Evolutionary conservation across 192 early-diverging fungal species (phyloP).

Genomic region (Podila epigama): DNA sequence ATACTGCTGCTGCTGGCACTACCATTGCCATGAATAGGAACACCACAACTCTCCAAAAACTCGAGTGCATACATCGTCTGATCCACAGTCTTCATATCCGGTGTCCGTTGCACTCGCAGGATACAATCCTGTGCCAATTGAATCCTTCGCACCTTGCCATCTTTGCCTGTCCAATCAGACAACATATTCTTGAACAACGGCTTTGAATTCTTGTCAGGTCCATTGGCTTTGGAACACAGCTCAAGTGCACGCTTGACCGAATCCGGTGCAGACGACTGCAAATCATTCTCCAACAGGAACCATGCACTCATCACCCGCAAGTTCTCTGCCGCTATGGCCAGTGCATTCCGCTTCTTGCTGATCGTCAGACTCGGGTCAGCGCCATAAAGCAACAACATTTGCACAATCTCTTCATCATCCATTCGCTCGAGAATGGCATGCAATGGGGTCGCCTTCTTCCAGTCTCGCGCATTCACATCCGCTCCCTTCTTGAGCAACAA

Average conservation of each 20-base stretch:
- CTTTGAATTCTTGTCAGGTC: conserved; percentile 39
- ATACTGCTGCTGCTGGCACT: background rate
- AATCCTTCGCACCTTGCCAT: conserved; percentile 25
- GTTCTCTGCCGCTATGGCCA: conserved; percentile 33
- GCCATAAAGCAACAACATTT: conserved; percentile 43
- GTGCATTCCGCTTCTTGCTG: conserved; percentile 21
- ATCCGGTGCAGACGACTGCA: conserved; percentile 35
- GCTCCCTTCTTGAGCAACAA: conserved; percentile 39
- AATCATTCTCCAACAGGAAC: conserved; percentile 48
- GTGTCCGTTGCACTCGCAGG: conserved; percentile 30
- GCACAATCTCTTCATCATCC: conserved; percentile 42
- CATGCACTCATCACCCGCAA: conserved; percentile 41
- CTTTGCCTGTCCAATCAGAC: conserved; percentile 41
- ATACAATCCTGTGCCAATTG: conserved; percentile 44
- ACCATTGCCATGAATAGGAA: conserved; percentile 12
- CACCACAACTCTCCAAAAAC: conserved; percentile 28
- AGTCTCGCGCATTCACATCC: conserved; percentile 38
- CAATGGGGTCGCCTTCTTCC: conserved; percentile 21
- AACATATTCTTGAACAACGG: conserved; percentile 47
- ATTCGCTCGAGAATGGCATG: conserved; percentile 34
- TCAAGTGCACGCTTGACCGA: conserved; percentile 36
- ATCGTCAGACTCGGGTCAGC: conserved; percentile 38
- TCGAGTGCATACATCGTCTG: conserved; percentile 37
- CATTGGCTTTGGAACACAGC: conserved; percentile 46
- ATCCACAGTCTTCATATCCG: conserved; percentile 44